Evolutionary conservation across 2,329 filamentous ascomycete species (phyloP), one percentile per base, ranked within the genome.

Genomic region (Alternaria conjuncta): DNA sequence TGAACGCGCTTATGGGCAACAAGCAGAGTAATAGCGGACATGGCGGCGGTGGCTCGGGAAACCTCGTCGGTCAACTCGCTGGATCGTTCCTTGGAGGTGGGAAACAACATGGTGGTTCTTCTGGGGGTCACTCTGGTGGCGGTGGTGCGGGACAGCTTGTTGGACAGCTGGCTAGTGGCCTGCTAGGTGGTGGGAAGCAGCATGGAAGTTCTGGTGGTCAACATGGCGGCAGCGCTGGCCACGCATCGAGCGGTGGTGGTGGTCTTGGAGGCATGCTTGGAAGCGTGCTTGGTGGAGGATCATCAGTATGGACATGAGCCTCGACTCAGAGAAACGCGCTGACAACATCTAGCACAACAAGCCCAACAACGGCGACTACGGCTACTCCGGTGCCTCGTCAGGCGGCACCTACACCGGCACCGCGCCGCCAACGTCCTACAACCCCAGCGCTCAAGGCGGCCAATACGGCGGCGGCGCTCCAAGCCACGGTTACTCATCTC

Each of bases 391-490:
- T 46, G 82, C 85, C 21, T 71, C 72, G 4, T 71, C 73, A 46
- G 77, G 84, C 65, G 85, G 86, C 47, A 83, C 84, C 41, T 92
- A 92, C 76, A 85, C 82, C 64, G 90, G 89, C 59, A 83, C 86
- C 60, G 87, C 89, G 43, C 90, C 90, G 12, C 86, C 88, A n/a
- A 78, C 85, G 13, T 85, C 87, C 7, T 90, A 90, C 75, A 86
- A 89, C 70, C 80, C 83, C 20, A 68, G 68, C 9, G 71, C 71
- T 12, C 71, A 73, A 49, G 69, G 72, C 54, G 61, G 65, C n/a
- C 60, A 69, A 2, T 67, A 74, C 57, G 64, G 60, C 61, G 68
- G 72, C 56, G 63, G 66, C 12, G 64, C 72, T 21, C 72, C 70
- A 15, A 64, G 72, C 32, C 68, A 73, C 23, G 63, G 61, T 44